phyloP scores from a whole-genome alignment of 2,329 filamentous ascomycete genomes.

The Botrytis medusae region DNA sequence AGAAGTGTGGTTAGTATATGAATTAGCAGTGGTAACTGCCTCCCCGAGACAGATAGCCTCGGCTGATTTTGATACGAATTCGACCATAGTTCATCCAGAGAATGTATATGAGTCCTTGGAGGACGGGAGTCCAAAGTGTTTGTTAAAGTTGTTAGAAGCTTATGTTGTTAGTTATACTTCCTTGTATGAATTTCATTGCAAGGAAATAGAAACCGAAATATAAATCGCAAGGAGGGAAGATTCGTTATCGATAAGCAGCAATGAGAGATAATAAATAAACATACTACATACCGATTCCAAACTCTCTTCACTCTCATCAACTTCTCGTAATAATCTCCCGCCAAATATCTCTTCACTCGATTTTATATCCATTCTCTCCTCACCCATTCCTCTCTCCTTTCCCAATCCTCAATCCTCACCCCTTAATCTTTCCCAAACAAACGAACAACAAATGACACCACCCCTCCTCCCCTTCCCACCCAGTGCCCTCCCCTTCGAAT shows the following conservation, averaged over 20 bases:
- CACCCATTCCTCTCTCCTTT: neutral
- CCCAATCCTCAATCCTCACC: neutral
- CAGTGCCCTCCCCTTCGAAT: conserved; percentile 48
- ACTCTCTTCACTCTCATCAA: conserved; percentile 52
- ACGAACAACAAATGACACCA: conserved; percentile 51
- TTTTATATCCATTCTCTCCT: conserved; percentile 24
- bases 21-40: conserved; percentile 12
- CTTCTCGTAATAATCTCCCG: conserved; percentile 51
- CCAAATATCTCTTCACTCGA: conserved; percentile 43
- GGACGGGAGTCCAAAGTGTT: neutral
- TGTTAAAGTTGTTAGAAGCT: conserved; percentile 29
- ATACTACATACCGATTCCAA: conserved; percentile 55
- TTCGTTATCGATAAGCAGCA: conserved; percentile 29
- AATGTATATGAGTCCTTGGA: neutral
- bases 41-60: conserved; percentile 14
- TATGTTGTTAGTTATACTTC: neutral
- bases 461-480: conserved; percentile 57
- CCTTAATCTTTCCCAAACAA: neutral
- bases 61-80: neutral
- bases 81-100: conserved; percentile 7
- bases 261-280: neutral
- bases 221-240: neutral
- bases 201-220: conserved; percentile 2
- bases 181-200: neutral
- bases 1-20: conserved; percentile 37